Conservation (phyloP, 2,329 filamentous ascomycete species). For the Dothidotthia symphoricarpi region DNA sequence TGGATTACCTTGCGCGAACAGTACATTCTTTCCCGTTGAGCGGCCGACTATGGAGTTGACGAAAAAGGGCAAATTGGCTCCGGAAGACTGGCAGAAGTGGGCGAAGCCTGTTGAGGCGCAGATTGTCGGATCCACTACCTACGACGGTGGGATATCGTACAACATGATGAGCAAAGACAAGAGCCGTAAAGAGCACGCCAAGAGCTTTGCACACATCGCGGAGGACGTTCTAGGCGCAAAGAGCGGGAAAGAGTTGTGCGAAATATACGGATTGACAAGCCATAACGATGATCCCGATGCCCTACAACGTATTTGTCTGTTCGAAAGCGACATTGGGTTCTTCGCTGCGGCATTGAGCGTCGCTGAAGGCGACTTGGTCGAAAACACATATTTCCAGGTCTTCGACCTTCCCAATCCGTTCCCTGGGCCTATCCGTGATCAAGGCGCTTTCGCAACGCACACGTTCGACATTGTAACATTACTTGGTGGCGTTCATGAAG, state of each 20-base stretch:
- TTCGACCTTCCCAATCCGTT: constrained; percentile 19
- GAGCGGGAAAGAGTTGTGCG: constrained; percentile 1
- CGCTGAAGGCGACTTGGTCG: constrained; percentile 6
- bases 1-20: constrained; percentile 12
- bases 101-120: constrained; percentile 10
- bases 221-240: constrained; percentile 4
- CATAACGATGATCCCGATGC: constrained; percentile 5
- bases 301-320: constrained; percentile 15
- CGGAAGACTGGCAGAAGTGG: constrained; percentile 2
- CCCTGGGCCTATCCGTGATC: constrained; percentile 9
- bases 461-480: constrained; percentile 19
- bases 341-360: constrained; percentile 14
- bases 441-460: constrained; percentile 15
- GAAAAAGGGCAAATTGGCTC: constrained; percentile 3
- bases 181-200: constrained; percentile 7
- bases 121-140: constrained; percentile 15
- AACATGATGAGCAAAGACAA: constrained; percentile 16
- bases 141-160: constrained; percentile 17
- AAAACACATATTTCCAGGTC: constrained; percentile 16
- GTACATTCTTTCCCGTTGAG: constrained; percentile 7
- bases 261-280: constrained; percentile 4
- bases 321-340: constrained; percentile 20
- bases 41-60: constrained; percentile 9
- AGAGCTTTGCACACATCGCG: constrained; percentile 3
- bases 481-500: constrained; percentile 15